Percentiles rank a stretch among this genome's conserved stretches.
Conservation (phyloP, 2,329 filamentous ascomycete species). For the Myriosclerotinia curreyana region DNA sequence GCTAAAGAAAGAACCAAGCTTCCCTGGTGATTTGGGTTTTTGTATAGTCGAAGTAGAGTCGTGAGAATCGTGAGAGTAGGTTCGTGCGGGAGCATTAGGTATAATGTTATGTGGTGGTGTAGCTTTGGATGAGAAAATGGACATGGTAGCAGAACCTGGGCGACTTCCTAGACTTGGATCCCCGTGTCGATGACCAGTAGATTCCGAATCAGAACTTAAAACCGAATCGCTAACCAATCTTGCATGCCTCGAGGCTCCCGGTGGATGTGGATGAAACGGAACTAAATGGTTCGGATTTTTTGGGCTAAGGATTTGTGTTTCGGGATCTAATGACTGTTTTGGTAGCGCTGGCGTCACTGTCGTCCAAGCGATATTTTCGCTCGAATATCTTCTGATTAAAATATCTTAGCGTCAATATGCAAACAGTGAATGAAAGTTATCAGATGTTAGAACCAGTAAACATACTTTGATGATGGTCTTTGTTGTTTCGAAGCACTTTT, state of each 20-base stretch:
- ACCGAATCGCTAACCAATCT: constrained; percentile 36
- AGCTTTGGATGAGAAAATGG: constrained; percentile 39
- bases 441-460: constrained; percentile 1
- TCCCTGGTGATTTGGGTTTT: constrained; percentile 51
- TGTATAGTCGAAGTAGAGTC: constrained; percentile 34
- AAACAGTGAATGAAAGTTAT: constrained; percentile 1
- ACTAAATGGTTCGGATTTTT: constrained; percentile 32
- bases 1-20: constrained; percentile 64
- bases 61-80: constrained; percentile 34
- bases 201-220: constrained; percentile 34
- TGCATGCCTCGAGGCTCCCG: constrained; percentile 34
- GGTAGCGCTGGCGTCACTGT: constrained; percentile 25
- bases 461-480: constrained; percentile 22
- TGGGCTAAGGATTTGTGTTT: constrained; percentile 24
- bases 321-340: constrained; percentile 25
- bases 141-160: constrained; percentile 37
- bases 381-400: constrained; percentile 29
- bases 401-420: constrained; percentile 9
- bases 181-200: constrained; percentile 35
- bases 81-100: constrained; percentile 30
- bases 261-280: constrained; percentile 27
- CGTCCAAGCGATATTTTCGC: constrained; percentile 32
- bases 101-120: constrained; percentile 36
- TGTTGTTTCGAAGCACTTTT: constrained; percentile 13
- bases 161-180: constrained; percentile 33